phyloP scores from a whole-genome alignment of 768 basidiomycete genomes.

The Solioccasus polychromus region DNA sequence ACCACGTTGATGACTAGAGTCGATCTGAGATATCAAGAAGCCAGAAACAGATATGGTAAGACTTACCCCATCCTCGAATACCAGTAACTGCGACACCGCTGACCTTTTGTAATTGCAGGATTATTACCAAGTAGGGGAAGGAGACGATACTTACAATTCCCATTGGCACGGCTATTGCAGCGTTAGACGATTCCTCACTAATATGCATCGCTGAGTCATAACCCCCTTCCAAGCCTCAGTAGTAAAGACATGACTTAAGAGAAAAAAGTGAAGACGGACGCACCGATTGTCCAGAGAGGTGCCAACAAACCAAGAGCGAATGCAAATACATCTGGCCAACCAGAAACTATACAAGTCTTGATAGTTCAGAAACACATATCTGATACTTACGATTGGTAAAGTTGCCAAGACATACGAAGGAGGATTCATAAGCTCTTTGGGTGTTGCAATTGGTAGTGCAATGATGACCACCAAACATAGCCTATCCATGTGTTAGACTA shows the following conservation, averaged over 20 bases:
- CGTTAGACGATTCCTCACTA: constrained; percentile 53
- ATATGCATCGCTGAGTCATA: constrained; percentile 51
- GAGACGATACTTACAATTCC: constrained; percentile 45
- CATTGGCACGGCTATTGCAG: constrained; percentile 52
- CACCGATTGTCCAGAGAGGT: constrained; percentile 44
- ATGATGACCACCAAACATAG: constrained; percentile 38
- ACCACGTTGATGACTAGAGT: constrained; percentile 45
- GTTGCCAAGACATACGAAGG: constrained; percentile 54
- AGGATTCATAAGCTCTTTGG: constrained; percentile 54
- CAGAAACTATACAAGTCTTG: constrained; percentile 30
- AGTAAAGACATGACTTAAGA: too few relatives aligned
- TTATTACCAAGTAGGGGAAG: neutral
- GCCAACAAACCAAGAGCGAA: constrained; percentile 47
- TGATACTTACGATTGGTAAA: constrained; percentile 50
- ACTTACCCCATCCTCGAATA: constrained; percentile 43
- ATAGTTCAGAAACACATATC: neutral
- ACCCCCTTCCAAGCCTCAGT: too few relatives aligned
- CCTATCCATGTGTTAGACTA: constrained; percentile 2
- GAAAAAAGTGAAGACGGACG: too few relatives aligned
- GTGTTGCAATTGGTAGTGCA: constrained; percentile 60
- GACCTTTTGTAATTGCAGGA: constrained; percentile 13
- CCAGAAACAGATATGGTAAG: neutral
- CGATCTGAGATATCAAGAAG: neutral
- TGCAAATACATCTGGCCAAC: constrained; percentile 44
- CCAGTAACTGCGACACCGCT: constrained; percentile 41